These are phyloP conservation scores for Hypoxylon rubiginosum DNA, from an alignment of 2,329 filamentous ascomycete species.

Conservation along the genomic window DNA sequence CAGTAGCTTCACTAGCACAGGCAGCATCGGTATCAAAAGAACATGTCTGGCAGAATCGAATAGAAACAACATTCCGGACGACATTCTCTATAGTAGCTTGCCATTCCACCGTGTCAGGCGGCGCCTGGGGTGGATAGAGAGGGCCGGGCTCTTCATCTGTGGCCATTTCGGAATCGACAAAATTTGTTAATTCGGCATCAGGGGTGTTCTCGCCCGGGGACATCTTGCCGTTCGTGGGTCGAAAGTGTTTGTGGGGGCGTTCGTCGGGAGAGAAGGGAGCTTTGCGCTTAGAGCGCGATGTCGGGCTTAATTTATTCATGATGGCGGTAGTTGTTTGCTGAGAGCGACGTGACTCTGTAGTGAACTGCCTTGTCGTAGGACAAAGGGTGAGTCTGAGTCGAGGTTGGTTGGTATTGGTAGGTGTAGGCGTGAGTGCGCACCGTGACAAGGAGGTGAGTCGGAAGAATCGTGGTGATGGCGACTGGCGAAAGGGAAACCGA, in stretches of 20 bases:
- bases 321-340: constrained; percentile 32
- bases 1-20: constrained; percentile 93
- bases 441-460: constrained; percentile 13
- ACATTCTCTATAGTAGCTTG: constrained; percentile 95
- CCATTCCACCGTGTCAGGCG: constrained; percentile 83
- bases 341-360: constrained; percentile 7
- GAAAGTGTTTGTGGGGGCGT: constrained; percentile 59
- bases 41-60: constrained; percentile 97
- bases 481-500: constrained; percentile 14
- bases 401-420: not conserved
- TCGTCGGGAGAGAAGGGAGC: constrained; percentile 60
- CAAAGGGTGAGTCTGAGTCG: constrained; percentile 10
- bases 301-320: constrained; percentile 61
- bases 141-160: constrained; percentile 58
- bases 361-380: constrained; percentile 24
- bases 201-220: constrained; percentile 65
- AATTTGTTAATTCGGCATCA: constrained; percentile 52
- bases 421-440: constrained; percentile 6
- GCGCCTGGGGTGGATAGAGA: constrained; percentile 53
- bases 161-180: constrained; percentile 56
- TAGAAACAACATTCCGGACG: constrained; percentile 96
- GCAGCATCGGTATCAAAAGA: constrained; percentile 98
- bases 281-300: constrained; percentile 66
- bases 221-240: constrained; percentile 62
- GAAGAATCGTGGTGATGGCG: constrained; percentile 18